phyloP scores from a whole-genome alignment of 192 early-diverging fungal genomes.

The Paraglomus brasilianum region DNA sequence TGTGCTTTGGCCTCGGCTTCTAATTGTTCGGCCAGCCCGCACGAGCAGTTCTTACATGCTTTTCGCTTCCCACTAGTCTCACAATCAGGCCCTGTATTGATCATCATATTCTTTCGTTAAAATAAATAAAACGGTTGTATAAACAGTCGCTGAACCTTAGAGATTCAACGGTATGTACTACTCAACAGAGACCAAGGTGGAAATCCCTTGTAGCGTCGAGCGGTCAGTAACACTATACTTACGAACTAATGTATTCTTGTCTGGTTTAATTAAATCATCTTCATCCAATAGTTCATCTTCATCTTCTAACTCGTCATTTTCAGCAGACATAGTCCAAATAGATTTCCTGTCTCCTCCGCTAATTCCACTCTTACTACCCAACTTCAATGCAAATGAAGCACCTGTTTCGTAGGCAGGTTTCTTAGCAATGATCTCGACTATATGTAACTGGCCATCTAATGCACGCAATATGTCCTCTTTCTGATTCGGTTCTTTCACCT shows the following conservation, averaged over 20 bases:
- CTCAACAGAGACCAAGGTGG: no score
- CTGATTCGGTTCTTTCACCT: slow-evolving; percentile 40
- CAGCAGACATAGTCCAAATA: slow-evolving; percentile 74
- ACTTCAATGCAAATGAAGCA: slow-evolving; percentile 69
- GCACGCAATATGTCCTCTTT: slow-evolving; percentile 33
- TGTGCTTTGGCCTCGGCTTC: slow-evolving; percentile 58
- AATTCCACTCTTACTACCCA: slow-evolving; percentile 34
- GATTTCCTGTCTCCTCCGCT: slow-evolving; percentile 38
- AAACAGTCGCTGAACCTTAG: no score
- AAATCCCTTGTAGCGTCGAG: no score
- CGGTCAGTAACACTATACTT: slow-evolving; percentile 32
- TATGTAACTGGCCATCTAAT: slow-evolving; percentile 47
- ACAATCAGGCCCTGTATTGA: slow-evolving; percentile 59
- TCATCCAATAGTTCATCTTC: slow-evolving; percentile 88
- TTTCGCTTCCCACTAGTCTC: slow-evolving; percentile 72
- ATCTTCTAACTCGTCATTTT: slow-evolving; percentile 82
- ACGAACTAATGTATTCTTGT: slow-evolving; percentile 58
- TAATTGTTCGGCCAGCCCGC: slow-evolving; percentile 80
- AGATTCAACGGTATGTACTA: no score
- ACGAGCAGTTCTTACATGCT: slow-evolving; percentile 98
- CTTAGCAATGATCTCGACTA: slow-evolving; percentile 56
- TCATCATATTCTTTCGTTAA: no score
- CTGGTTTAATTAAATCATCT: slow-evolving; percentile 72
- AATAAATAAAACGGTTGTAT: no score
- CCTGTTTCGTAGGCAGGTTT: slow-evolving; percentile 89